These are phyloP conservation scores for Ophiosphaerella narmari DNA, from an alignment of 2,329 filamentous ascomycete genomes.

Conservation along the genomic window DNA sequence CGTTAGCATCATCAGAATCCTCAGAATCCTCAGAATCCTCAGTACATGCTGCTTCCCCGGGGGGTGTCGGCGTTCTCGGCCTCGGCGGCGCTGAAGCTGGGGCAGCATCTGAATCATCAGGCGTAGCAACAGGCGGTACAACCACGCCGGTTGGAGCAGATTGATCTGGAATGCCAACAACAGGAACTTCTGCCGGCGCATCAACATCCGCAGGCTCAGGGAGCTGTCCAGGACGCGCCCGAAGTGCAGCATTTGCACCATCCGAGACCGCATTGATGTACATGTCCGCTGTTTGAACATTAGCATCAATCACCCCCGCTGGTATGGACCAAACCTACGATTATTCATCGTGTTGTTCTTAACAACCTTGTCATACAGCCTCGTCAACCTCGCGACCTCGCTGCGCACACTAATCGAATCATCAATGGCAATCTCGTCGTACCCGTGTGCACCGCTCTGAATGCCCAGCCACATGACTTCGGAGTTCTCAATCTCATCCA, in stretches of 20 bases:
- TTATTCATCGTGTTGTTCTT: conserved; percentile 27
- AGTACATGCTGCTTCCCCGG: background rate
- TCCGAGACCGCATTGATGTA: conserved; percentile 11
- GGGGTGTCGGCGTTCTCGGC: conserved; percentile 9
- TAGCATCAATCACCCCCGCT: background rate
- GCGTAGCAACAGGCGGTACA: conserved; percentile 11
- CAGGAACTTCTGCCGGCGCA: conserved; percentile 2
- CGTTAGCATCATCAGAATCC: background rate
- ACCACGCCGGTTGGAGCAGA: conserved; percentile 12
- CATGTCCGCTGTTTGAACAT: conserved; percentile 8
- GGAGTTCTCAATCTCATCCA: conserved; percentile 50
- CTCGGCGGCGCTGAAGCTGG: conserved; percentile 21
- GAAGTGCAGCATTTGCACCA: conserved; percentile 10
- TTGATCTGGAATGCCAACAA: conserved; percentile 5
- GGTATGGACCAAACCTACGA: conserved; percentile 10
- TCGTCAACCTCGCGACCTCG: conserved; percentile 24
- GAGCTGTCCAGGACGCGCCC: conserved; percentile 7
- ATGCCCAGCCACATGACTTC: conserved; percentile 53
- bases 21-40: background rate
- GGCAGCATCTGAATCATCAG: conserved; percentile 20
- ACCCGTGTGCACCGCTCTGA: conserved; percentile 48
- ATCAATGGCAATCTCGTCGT: conserved; percentile 53
- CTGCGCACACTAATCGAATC: conserved; percentile 47
- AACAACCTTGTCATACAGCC: conserved; percentile 24
- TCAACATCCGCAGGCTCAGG: background rate